A percentile compares a stretch with the other conserved stretches of the same genome.
phyloP scores from a whole-genome alignment of 495 filamentous ascomycete species.

The Haplographium delicatum region DNA sequence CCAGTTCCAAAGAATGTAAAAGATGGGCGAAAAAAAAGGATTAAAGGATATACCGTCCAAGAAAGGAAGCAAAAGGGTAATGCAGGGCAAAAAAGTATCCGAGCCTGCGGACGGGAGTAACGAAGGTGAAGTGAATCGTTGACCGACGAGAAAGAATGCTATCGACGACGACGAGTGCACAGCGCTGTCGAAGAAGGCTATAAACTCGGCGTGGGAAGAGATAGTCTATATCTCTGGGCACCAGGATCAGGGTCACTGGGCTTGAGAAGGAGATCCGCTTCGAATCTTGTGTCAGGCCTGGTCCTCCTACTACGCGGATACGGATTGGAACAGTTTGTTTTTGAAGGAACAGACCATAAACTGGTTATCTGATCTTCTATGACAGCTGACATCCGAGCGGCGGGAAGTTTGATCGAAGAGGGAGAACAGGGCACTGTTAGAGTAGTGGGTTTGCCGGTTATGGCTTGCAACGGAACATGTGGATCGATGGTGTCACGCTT shows the following conservation, averaged over 20 bases:
- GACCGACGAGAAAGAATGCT: slow-evolving; percentile 22
- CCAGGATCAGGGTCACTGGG: slow-evolving; percentile 15
- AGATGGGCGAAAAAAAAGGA: slow-evolving; percentile 9
- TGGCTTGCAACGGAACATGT: slow-evolving; percentile 5
- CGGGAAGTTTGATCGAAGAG: slow-evolving; percentile 3
- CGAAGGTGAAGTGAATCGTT: slow-evolving; percentile 8
- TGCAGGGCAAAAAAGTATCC: slow-evolving; percentile 13
- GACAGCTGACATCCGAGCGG: slow-evolving; percentile 28
- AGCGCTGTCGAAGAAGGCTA: slow-evolving; percentile 15
- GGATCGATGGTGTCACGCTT: slow-evolving; percentile 10
- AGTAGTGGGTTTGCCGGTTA: slow-evolving; percentile 3
- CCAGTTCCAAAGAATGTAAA: slow-evolving; percentile 2
- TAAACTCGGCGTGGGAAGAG: slow-evolving; percentile 2
- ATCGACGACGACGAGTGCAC: slow-evolving; percentile 27
- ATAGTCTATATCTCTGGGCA: slow-evolving; percentile 23
- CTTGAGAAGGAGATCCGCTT: slow-evolving; percentile 10
- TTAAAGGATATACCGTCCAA: slow-evolving; percentile 16
- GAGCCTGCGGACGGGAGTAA: slow-evolving; percentile 23
- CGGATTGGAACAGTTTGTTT: slow-evolving; percentile 16
- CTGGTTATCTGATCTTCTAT: slow-evolving; percentile 23
- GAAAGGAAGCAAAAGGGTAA: background rate
- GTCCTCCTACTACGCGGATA: background rate
- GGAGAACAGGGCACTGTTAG: slow-evolving; percentile 1
- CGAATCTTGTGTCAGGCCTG: slow-evolving; percentile 16
- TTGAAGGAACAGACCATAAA: slow-evolving; percentile 20